Evolutionary conservation across 371 early-diverging fungal species (phyloP).

Genomic region (Syncephalastrum racemosum): DNA sequence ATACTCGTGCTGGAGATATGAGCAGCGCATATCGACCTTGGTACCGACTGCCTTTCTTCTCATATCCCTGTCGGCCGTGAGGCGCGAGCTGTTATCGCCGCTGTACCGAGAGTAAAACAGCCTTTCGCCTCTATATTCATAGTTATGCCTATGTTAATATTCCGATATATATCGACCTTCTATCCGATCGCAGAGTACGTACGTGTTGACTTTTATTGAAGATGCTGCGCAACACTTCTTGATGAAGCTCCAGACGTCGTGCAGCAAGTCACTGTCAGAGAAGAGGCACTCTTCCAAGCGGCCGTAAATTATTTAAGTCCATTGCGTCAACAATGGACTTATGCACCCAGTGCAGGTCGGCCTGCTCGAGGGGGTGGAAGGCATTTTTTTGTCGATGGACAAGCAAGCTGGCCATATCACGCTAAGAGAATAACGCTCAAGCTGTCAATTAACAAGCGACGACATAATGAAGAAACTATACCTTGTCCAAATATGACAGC

Average conservation of each 20-base stretch:
- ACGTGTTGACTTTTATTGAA: not conserved
- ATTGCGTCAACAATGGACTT: constrained; percentile 3
- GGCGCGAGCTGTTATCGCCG: not conserved
- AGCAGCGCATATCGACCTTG: constrained; percentile 8
- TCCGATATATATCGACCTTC: not conserved
- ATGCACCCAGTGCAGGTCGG: no score
- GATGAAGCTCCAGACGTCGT: constrained; percentile 6
- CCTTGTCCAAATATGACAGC: constrained; percentile 2
- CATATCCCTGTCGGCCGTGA: not conserved
- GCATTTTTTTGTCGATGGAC: not conserved
- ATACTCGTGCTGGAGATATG: not conserved
- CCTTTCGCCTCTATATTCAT: constrained; percentile 12
- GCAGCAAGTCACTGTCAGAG: constrained; percentile 6
- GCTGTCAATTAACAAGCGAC: not conserved
- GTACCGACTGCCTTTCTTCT: not conserved
- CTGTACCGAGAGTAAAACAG: not conserved
- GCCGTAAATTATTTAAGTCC: constrained; percentile 3
- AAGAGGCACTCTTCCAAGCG: not conserved
- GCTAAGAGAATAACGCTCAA: not conserved
- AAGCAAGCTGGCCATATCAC: not conserved
- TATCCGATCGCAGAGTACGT: not conserved
- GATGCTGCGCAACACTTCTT: constrained; percentile 10
- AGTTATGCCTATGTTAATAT: not conserved
- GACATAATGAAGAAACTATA: not conserved
- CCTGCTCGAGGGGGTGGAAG: constrained; percentile 4